Conservation (phyloP, 2,329 filamentous ascomycete genomes). For the Xylaria sp. region DNA sequence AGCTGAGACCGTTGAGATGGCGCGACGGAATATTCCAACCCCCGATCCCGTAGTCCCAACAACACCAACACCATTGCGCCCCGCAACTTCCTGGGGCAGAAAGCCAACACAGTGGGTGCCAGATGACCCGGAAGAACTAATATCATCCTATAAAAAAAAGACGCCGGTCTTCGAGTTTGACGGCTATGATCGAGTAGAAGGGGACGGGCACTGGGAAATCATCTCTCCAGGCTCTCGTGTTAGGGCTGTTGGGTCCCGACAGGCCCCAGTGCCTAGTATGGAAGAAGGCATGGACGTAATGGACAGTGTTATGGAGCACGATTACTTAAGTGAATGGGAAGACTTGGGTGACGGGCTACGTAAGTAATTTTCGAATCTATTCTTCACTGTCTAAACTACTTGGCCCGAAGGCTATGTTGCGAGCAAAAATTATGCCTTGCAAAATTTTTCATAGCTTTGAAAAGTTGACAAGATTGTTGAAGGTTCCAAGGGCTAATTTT, state of each 20-base stretch:
- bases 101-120: conserved; percentile 14
- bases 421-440: neutral
- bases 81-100: neutral
- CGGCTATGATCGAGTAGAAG: conserved; percentile 7
- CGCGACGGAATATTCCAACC: too few relatives aligned
- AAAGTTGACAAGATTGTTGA: too few relatives aligned
- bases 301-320: too few relatives aligned
- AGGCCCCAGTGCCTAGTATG: too few relatives aligned
- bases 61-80: neutral
- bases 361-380: neutral
- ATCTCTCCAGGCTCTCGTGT: too few relatives aligned
- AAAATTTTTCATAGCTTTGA: neutral
- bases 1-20: neutral
- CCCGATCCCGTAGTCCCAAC: neutral
- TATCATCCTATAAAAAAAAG: conserved; percentile 32
- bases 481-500: neutral
- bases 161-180: conserved; percentile 31
- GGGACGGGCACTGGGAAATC: neutral
- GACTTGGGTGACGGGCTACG: neutral
- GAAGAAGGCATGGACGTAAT: too few relatives aligned
- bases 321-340: neutral
- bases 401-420: neutral
- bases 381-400: neutral
- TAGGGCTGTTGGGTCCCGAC: too few relatives aligned
- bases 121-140: conserved; percentile 16